These are phyloP conservation scores for Phylloboletellus chloephorus DNA, from an alignment of 1,284 basidiomycete genomes.

Conservation along the genomic window DNA sequence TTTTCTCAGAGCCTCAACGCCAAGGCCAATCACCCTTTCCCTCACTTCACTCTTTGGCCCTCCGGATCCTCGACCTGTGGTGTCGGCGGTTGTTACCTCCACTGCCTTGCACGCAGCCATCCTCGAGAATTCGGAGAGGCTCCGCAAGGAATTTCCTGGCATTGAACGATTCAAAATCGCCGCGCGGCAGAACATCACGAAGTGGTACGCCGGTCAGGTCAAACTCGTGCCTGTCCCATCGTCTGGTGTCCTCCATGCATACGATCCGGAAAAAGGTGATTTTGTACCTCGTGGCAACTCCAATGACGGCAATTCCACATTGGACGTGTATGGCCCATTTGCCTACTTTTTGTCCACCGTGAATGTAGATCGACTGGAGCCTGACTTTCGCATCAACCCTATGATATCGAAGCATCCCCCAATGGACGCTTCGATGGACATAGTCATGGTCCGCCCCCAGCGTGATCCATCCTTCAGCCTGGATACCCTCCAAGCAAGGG, in stretches of 20 bases:
- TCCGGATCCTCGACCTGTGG: conserved; percentile 26
- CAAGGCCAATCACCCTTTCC: conserved; percentile 53
- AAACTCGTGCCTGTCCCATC: conserved; percentile 45
- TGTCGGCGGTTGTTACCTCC: conserved; percentile 64
- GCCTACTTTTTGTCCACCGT: conserved; percentile 79
- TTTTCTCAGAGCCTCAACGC: conserved; percentile 37
- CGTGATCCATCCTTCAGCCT: conserved; percentile 50
- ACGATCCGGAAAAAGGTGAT: conserved; percentile 45
- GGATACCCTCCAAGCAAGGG: conserved; percentile 40
- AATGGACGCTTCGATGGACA: conserved; percentile 53
- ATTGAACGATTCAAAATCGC: conserved; percentile 86
- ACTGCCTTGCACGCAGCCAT: conserved; percentile 88
- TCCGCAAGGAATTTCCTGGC: conserved; percentile 66
- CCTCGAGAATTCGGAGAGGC: conserved; percentile 71
- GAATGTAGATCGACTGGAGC: conserved; percentile 81
- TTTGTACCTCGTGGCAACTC: conserved; percentile 48
- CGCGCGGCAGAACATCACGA: conserved; percentile 66
- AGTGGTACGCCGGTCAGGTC: conserved; percentile 67
- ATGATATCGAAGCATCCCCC: conserved; percentile 36
- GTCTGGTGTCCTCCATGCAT: conserved; percentile 49
- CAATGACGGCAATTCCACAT: conserved; percentile 31
- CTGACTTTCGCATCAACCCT: conserved; percentile 52
- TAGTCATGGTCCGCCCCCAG: conserved; percentile 78
- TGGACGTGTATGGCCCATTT: conserved; percentile 73
- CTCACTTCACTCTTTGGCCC: conserved; percentile 44